Conservation (phyloP, 2,329 filamentous ascomycete genomes). For the Hypomyces perniciosus region DNA sequence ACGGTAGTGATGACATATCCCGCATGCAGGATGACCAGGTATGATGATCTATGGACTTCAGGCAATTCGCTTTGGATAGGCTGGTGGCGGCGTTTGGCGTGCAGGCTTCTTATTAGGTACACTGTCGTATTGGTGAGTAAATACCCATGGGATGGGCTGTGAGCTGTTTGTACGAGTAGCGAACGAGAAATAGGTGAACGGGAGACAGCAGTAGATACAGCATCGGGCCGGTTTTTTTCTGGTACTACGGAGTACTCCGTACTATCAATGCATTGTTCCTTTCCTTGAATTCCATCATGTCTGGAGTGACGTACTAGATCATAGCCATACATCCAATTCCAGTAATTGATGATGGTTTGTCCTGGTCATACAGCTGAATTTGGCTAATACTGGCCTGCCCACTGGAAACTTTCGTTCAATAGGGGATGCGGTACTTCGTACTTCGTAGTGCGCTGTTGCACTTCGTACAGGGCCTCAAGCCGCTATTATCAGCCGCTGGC, state of each 20-base stretch:
- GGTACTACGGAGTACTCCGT: background rate
- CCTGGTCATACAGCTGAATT: no score
- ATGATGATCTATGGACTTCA: slow-evolving; percentile 9
- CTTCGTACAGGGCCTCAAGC: background rate
- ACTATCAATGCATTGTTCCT: background rate
- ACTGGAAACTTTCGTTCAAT: no score
- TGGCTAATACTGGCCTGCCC: no score
- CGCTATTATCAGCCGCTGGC: no score
- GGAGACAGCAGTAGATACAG: no score
- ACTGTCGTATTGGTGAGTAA: background rate
- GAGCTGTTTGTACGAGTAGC: background rate
- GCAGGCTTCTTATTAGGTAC: background rate
- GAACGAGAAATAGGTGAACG: no score
- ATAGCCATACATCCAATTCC: background rate
- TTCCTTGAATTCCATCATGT: background rate
- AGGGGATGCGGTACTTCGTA: background rate
- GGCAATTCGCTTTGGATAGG: slow-evolving; percentile 13
- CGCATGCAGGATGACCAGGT: slow-evolving; percentile 6
- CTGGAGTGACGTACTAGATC: background rate
- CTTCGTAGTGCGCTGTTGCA: background rate
- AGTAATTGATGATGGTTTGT: background rate
- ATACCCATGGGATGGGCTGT: background rate
- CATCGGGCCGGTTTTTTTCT: background rate
- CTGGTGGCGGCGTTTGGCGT: slow-evolving; percentile 15
- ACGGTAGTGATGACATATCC: slow-evolving; percentile 17